Percentiles rank a stretch among this genome's conserved stretches.
These are phyloP conservation scores for Barbarea vulgaris DNA, from an alignment of 345 rosid species.

Conservation along the genomic window DNA sequence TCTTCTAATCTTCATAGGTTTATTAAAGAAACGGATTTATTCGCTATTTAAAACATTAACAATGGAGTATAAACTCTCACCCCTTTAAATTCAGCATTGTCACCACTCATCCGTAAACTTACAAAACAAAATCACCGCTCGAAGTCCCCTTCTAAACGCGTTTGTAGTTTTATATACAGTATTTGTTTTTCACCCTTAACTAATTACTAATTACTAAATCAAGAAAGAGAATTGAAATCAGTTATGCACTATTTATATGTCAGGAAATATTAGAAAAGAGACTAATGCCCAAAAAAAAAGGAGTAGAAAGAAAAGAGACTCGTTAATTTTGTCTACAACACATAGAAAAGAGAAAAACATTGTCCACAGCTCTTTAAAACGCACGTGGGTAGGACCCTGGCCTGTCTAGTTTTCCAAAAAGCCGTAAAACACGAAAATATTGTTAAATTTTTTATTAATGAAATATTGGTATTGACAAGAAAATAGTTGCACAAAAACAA, in stretches of 20 bases:
- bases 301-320: background rate
- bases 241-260: background rate
- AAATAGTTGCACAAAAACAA: background rate
- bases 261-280: background rate
- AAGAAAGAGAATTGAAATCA: background rate
- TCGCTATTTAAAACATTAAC: background rate
- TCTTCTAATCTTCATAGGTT: too few relatives aligned
- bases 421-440: conserved; percentile 33
- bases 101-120: background rate
- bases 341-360: conserved; percentile 16
- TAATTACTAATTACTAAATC: background rate
- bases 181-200: background rate
- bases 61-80: background rate
- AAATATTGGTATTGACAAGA: background rate
- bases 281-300: background rate
- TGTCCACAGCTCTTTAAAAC: conserved; percentile 29
- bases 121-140: background rate
- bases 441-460: background rate
- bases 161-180: background rate
- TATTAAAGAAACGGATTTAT: background rate
- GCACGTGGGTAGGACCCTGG: conserved; percentile 41
- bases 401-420: conserved; percentile 31
- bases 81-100: background rate
- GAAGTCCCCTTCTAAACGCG: background rate
- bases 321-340: conserved; percentile 15